Evolutionary conservation across 495 filamentous ascomycete species (phyloP).

Genomic region (Penicillium samsonianum): DNA sequence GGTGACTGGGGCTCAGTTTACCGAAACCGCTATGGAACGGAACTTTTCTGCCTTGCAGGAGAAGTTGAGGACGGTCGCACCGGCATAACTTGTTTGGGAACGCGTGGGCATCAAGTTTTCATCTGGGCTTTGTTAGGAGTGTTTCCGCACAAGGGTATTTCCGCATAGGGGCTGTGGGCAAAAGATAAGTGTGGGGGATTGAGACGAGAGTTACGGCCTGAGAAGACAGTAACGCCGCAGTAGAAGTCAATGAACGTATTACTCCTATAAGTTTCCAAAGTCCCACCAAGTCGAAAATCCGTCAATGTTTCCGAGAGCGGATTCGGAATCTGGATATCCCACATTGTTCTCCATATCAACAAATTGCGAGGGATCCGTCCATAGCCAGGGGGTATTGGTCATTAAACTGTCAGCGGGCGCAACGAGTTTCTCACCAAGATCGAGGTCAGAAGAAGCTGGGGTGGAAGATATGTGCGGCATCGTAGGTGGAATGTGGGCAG

Average conservation of each 20-base stretch:
- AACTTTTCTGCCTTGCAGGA: conserved; percentile 52
- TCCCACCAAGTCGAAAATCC: conserved; percentile 50
- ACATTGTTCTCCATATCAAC: conserved; percentile 40
- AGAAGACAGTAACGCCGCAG: conserved; percentile 19
- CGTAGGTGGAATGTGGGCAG: conserved; percentile 39
- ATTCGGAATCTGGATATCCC: conserved; percentile 37
- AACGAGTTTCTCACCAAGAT: conserved; percentile 33
- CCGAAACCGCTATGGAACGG: conserved; percentile 56
- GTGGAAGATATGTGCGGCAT: conserved; percentile 27
- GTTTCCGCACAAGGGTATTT: conserved; percentile 8
- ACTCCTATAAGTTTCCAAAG: conserved; percentile 42
- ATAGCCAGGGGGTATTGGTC: conserved; percentile 51
- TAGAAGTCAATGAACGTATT: conserved; percentile 31
- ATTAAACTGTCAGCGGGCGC: conserved; percentile 48
- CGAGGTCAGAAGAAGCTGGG: conserved; percentile 26
- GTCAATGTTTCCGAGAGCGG: conserved; percentile 35
- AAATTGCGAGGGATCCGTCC: conserved; percentile 45
- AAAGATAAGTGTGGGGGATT: not conserved
- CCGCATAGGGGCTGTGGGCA: conserved; percentile 3
- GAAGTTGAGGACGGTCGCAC: conserved; percentile 32
- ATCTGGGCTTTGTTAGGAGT: conserved; percentile 8
- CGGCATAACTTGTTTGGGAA: conserved; percentile 12
- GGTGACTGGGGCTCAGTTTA: conserved; percentile 60
- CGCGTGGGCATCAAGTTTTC: not conserved
- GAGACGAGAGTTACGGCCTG: conserved; percentile 19